Evolutionary conservation across 1,284 basidiomycete genomes (phyloP), one percentile per base, ranked within the genome.

Genomic region (Xanthoconium separans): DNA sequence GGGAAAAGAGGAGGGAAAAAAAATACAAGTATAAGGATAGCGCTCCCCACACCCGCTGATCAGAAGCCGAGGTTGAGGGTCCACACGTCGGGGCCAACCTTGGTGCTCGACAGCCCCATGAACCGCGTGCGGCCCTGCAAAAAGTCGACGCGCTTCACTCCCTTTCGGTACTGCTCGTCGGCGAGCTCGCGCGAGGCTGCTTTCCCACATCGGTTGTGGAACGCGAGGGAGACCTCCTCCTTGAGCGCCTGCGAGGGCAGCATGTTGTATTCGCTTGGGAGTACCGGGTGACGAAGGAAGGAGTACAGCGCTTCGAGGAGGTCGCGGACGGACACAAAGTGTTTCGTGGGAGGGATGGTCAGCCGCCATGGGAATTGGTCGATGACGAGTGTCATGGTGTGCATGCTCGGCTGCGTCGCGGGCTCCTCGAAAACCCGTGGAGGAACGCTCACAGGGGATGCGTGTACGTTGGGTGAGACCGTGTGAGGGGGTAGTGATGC

Each of bases 131-230:
- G 65, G 29, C 69, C 70, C 30, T 66, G 65, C 49, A 81, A 59
- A 56, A 80, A 75, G 57, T 80, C 78, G 0, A 80, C 70, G 30
- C 75, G 68, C 54, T 75, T 76, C 12, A 81, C 58, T 0, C 78
- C 77, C 60, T 73, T 72, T 6, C 56, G 58, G 51, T 68, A 59
- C 52, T 76, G 72, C 22, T 68, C 62, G 12, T 60, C 60, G 3
- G 50, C 57, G 0, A 50, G 54, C 47, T 55, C 66, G 9, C 53
- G 51, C 0, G 68, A 54, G 0, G 58, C 46, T 2, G 62, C 61
- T 2, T 65, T 64, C 1, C 46, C 41, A 33, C 68, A 79, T 2
- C 81, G 71, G 5, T 58, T 54, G 58, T 78, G 76, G 55, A 79
- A 82, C 6, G 78, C 74, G 4, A 63, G 61, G 0, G 74, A 73